Evolutionary conservation across 163 green algal genomes (phyloP), one percentile per base, ranked within the genome.

Genomic region (Scenedesmus sp.): DNA sequence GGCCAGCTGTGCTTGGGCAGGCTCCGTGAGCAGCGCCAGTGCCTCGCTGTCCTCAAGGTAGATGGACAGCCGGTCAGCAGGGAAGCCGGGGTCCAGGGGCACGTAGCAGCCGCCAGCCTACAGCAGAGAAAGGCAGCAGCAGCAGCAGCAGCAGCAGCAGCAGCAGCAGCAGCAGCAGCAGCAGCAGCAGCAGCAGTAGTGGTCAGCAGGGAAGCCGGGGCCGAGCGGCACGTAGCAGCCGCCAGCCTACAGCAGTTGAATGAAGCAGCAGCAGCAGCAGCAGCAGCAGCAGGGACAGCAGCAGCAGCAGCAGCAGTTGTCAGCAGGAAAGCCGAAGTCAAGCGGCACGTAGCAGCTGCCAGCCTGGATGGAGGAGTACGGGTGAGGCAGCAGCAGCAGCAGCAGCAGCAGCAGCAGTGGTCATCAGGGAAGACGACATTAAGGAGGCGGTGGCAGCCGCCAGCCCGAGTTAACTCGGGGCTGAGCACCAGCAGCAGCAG

Each of bases 21-120:
- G 70, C 70, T 79, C 70, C 1, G 70, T 79, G 70, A 79, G 46
- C 23, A 79, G 70, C 16, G 70, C 70, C 23, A 79, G 70, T 4
- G 70, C 10, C 3, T 79, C 20, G 70, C 70, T 79, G 23, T 79
- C 83, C 57, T 88, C 83, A 9, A 88, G 34, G n/a, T 88, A 74
- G 55, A 59, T 60, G 26, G 56, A 59, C 83, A 88, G 56, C 23
- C 83, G n/a, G 54, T 74, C 83, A n/a, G 54, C 57, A 23, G 83
- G 83, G 26, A 76, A 88, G 56, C 55, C 23, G 13, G 83, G 83
- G 83, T 88, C 83, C 6, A 88, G 56, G n/a, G 83, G 83, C 6
- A 88, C 83, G 13, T 88, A 88, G 54, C 23, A 56, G 18, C 83
- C 56, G 9, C 83, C 83, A 52, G 83, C 83, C 83, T 88, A 18